Percentiles rank a stretch among this genome's conserved stretches.
These are phyloP conservation scores for Bryopsis sp. DNA, from an alignment of 139 green algal species.

Conservation along the genomic window DNA sequence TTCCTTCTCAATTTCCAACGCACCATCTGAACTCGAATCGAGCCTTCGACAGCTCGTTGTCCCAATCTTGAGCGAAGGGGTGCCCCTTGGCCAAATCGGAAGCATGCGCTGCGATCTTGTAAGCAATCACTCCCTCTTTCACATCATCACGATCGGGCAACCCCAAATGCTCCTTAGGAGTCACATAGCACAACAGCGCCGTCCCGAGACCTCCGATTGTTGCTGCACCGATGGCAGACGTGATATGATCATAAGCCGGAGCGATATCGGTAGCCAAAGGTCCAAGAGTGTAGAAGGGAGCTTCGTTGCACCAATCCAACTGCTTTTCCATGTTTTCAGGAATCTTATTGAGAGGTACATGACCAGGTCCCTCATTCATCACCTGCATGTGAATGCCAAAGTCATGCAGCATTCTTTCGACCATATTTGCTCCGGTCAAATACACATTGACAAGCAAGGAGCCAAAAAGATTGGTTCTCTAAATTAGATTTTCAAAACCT, in stretches of 20 bases:
- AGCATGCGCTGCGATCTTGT: slow-evolving; percentile 96
- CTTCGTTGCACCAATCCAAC: slow-evolving; percentile 78
- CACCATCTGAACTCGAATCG: slow-evolving; percentile 95
- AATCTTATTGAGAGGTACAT: slow-evolving; percentile 95
- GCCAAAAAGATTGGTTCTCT: no score
- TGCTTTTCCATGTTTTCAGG: slow-evolving; percentile 88
- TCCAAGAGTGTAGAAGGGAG: slow-evolving; percentile 96
- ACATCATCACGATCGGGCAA: slow-evolving; percentile 53
- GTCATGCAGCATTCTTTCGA: no score
- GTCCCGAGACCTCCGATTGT: slow-evolving; percentile 86
- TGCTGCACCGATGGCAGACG: slow-evolving; percentile 86
- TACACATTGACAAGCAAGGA: no score
- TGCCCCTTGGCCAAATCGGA: slow-evolving; percentile 93
- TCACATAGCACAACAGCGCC: slow-evolving; percentile 96
- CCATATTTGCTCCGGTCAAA: no score
- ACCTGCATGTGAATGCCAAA: no score
- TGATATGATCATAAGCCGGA: slow-evolving; percentile 97
- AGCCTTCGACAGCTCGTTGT: slow-evolving; percentile 81
- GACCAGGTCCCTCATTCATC: slow-evolving; percentile 95
- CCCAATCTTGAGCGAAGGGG: slow-evolving; percentile 68
- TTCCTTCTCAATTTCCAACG: slow-evolving; percentile 2
- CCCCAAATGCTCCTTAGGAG: slow-evolving; percentile 96
- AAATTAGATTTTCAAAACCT: no score
- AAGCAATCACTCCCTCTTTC: slow-evolving; percentile 80
- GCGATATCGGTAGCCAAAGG: slow-evolving; percentile 92